Evolutionary conservation across 805 yeast species (phyloP), one percentile per base, ranked within the genome.

Genomic region (Komagataella mondaviorum): DNA sequence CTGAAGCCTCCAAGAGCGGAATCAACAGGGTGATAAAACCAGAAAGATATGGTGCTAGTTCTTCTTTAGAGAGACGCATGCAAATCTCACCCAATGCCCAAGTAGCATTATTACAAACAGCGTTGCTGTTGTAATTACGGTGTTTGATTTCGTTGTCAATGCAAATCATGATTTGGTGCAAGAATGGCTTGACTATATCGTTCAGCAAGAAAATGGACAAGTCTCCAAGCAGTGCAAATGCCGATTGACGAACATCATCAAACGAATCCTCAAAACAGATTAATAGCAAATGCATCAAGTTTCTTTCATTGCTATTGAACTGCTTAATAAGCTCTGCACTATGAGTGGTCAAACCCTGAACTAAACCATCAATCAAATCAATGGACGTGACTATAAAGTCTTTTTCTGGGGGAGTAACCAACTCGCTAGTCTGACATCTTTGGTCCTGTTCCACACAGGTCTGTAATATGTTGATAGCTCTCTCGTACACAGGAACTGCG

Each of bases 21-120:
- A 84, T 76, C 52, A 87, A 65, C 20, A 81, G 64, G 46, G 70
- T 72, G 54, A 81, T 70, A 55, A 85, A 65, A 54, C 79, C 80
- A 44, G 64, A 67, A 47, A 83, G 63, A 59, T 76, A 83, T 14
- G 80, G 81, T 46, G 67, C 68, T 55, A 83, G 57, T 45, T 72
- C 71, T 1, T 71, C 69, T 18, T 64, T 64, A 2, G 75, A 63
- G 14, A 78, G 60, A 52, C 86, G 76, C 60, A 89, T 71, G 3
- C 88, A 74, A 30, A 93, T 79, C 63, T 93, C 96, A 47, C 99
- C 98, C 12, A 86, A 68, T 1, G 96, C 79, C 99, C 99, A 93
- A 49, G 88, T 81, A 1, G 98, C 93, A 65, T 93, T 93, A 66
- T 86, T 87, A 59, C 83, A 82, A 2, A 85, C 88, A 0, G 91